Evolutionary conservation across 305 asterid genomes (phyloP), one percentile per base, ranked within the genome.

Genomic region (Euphrasia arctica): DNA sequence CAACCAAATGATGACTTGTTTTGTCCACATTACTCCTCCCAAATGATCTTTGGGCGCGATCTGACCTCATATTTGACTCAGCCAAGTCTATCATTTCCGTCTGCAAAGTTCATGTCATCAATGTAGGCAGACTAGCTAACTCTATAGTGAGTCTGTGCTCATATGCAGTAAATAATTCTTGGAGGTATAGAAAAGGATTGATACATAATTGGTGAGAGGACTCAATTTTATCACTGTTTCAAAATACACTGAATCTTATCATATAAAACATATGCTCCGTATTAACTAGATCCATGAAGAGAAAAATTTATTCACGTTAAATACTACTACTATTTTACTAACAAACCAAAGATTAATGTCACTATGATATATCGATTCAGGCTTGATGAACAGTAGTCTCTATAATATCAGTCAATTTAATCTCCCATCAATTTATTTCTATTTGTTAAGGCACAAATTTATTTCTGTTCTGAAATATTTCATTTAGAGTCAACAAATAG

Each of bases 61-160:
- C 85, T 27, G 86, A 74, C 76, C 50, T 84, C 69, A 55, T 61
- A 47, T 67, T 77, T 65, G 80, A 74, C 62, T 90, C 96, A 64
- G 81, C 36, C 80, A 92, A 81, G 80, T 92, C 96, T 45, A 92
- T 74, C 60, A 91, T 90, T 79, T 90, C 98, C 43, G 98, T 85
- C 98, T 89, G 88, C 69, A 82, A 67, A 70, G 58, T 59, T 55
- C 62, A 66, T 15, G 25, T 25, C 60, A 31, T 55, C 31, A 65
- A 31, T 68, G 31, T 54, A 48, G 27, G 47, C 28, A 66, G 15
- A 42, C 27, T 47, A 64, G 54, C 31, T 8, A 67, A 54, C 58
- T 63, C 36, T 65, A 22, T 11, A 14, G 11, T 54, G 62, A 27
- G 11, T 31, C 41, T 48, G 41, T 11, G 11, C 50, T 29, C 13